Evolutionary conservation across 768 basidiomycete species (phyloP), one percentile per base, ranked within the genome.

Genomic region (Boletus patriciae): DNA sequence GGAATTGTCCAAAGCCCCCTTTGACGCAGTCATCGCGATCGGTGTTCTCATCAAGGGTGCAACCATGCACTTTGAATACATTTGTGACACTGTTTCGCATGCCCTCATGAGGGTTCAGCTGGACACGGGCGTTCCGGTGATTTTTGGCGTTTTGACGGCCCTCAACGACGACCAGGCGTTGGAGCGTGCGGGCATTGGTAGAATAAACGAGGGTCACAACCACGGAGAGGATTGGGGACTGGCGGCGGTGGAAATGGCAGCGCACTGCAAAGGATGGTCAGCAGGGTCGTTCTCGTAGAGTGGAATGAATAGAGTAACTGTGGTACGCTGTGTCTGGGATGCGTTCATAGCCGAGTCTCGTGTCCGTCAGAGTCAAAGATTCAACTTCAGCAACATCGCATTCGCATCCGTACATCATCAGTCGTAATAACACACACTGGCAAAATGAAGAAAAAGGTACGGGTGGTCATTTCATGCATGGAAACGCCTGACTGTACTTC

Each of bases 31-130:
- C 61, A 96, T 99, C 70, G 94, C 97, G 51, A 92, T 98, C 67
- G 97, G 97, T 15, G 94, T 96, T 37, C 87, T 99, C 70, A 97
- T 99, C 80, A 99, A 99, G 72, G 96, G 97, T 50, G 80, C 85
- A 1, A 98, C 97, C 18, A 97, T 97, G 94, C 97, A 99, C 77
- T 99, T 98, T 73, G 97, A 99, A 73, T 99, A 99, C 80, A 99
- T 98, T 73, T 91, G 84, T 73, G 94, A 98, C 66, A 84, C 86
- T 58, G 95, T 98, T 57, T 86, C 93, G 41, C 90, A 98, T 65
- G 94, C 87, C 43, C 78, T 99, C 61, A 99, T 98, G 97, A 84
- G 83, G 66, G 85, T 98, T 21, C 94, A 96, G 74, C 78, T 98
- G 64, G 96, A 98, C 73, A 87, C 90, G 1, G 94, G 94, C 16